Base-by-base conservation (phyloP, 148 eudicot genomes). In the Simmondsia chinensis region DNA sequence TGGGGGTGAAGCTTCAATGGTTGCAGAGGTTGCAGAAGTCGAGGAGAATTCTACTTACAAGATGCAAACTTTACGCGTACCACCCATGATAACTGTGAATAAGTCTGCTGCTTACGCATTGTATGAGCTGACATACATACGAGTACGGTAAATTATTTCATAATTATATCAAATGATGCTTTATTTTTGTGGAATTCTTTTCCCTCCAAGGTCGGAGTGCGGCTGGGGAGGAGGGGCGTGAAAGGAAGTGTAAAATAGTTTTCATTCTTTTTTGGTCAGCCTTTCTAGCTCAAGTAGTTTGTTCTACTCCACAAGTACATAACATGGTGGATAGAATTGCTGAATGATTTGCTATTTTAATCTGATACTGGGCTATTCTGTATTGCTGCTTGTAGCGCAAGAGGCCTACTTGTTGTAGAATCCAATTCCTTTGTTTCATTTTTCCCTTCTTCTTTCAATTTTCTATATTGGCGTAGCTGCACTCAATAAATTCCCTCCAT, bases 1-100 rank as follows among this genome's bases (percentile, higher is more conserved):
- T 49, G 97, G 97, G 10, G 61, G 78, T 32, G 95, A 89, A 53
- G 75, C 97, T 18, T 89, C 97, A 2, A 73, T 84, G 20, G 87
- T 84, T 63, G 97, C 97, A 29, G 76, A 89, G 44, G 48, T 89
- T 12, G 95, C 68, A 12, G 97, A 89, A 62, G 97, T 82, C 61
- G 91, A 88, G 59, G 95, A 73, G 44, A 89, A 89, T 46, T 72
- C 93, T 0, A 71, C 72, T 20, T 54, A 59, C 49, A 68, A 73
- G 22, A 84, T 84, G 87, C 73, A 73, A 13, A 78, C 82, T 12
- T 67, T 81, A 18, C 65, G 97, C 8, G 50, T 46, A 3, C 93
- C 97, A 0, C 97, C 97, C 0, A 75, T 78, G 18, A 76, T 89
- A 33, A 84, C 95, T 11, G 57, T 89, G 38, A 84, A 76, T 54